phyloP scores from a whole-genome alignment of 768 basidiomycete genomes.

The Hydnomerulius pinastri region DNA sequence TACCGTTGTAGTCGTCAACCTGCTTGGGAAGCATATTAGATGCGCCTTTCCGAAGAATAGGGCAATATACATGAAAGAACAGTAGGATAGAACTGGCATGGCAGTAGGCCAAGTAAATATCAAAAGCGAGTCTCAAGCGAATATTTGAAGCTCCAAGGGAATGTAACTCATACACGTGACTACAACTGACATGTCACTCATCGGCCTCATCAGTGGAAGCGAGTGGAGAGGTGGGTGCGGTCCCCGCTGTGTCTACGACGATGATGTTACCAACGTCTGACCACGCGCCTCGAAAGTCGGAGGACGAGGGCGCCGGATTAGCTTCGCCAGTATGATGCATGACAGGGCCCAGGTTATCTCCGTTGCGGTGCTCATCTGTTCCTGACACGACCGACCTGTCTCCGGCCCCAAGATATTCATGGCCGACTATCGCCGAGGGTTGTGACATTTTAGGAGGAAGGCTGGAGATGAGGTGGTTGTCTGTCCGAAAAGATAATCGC shows the following conservation, averaged over 20 bases:
- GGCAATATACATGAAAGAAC: neutral
- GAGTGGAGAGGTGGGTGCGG: neutral
- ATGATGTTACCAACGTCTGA: neutral
- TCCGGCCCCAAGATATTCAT: neutral
- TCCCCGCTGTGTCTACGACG: neutral
- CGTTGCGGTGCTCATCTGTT: conserved; percentile 2
- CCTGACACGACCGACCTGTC: conserved; percentile 3
- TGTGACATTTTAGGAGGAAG: conserved; percentile 1
- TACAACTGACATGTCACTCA: no score
- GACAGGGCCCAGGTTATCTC: neutral
- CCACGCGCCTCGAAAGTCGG: neutral
- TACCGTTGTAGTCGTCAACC: conserved; percentile 21
- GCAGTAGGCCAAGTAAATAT: no score
- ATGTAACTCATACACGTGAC: no score
- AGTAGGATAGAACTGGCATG: conserved; percentile 1
- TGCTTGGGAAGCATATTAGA: conserved; percentile 9
- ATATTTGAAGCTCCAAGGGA: no score
- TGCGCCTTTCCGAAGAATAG: conserved; percentile 4
- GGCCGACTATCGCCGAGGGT: neutral
- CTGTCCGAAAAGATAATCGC: conserved; percentile 24
- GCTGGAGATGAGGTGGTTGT: conserved; percentile 40
- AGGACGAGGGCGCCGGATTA: conserved; percentile 1
- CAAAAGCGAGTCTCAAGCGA: no score
- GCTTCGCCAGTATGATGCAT: neutral
- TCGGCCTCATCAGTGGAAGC: no score